Evolutionary conservation across 2,329 filamentous ascomycete genomes (phyloP).

Genomic region (Colletotrichum lupini): DNA sequence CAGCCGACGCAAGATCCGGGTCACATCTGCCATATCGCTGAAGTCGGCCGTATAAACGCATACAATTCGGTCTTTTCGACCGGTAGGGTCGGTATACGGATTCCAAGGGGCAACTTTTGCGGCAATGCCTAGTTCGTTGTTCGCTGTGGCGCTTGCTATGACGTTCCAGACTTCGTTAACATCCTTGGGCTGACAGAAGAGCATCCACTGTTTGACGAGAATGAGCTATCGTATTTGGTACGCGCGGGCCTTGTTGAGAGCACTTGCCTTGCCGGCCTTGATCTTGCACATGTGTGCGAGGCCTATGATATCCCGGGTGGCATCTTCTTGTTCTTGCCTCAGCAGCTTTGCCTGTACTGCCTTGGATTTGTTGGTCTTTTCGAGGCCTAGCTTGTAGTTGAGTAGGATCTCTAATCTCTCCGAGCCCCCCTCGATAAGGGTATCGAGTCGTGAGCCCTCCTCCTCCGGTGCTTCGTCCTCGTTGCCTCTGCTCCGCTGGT

Average conservation of each 20-base stretch:
- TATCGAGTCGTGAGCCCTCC: slow-evolving; percentile 55
- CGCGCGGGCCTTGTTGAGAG: not conserved
- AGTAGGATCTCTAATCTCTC: slow-evolving; percentile 59
- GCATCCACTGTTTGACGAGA: slow-evolving; percentile 71
- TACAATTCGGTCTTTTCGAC: slow-evolving; percentile 66
- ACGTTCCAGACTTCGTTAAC: slow-evolving; percentile 74
- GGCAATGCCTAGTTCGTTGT: slow-evolving; percentile 75
- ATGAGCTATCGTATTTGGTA: not conserved
- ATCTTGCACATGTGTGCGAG: slow-evolving; percentile 70
- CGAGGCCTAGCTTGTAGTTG: slow-evolving; percentile 61
- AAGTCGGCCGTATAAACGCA: slow-evolving; percentile 86
- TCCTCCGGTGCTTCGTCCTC: slow-evolving; percentile 62
- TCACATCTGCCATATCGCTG: slow-evolving; percentile 73
- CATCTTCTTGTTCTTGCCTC: slow-evolving; percentile 59
- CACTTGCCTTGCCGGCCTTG: slow-evolving; percentile 72
- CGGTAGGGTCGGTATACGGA: slow-evolving; percentile 49
- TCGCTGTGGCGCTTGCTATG: slow-evolving; percentile 74
- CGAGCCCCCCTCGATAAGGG: slow-evolving; percentile 64
- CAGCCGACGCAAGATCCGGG: slow-evolving; percentile 72
- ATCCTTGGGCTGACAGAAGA: slow-evolving; percentile 67
- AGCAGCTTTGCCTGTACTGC: slow-evolving; percentile 57
- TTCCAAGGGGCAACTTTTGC: slow-evolving; percentile 77
- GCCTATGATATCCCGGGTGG: slow-evolving; percentile 66
- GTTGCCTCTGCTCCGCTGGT: slow-evolving; percentile 54
- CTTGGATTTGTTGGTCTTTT: slow-evolving; percentile 46